Evolutionary conservation across 345 rosid genomes (phyloP), one percentile per base, ranked within the genome.

Genomic region (Lepidium sativum): DNA sequence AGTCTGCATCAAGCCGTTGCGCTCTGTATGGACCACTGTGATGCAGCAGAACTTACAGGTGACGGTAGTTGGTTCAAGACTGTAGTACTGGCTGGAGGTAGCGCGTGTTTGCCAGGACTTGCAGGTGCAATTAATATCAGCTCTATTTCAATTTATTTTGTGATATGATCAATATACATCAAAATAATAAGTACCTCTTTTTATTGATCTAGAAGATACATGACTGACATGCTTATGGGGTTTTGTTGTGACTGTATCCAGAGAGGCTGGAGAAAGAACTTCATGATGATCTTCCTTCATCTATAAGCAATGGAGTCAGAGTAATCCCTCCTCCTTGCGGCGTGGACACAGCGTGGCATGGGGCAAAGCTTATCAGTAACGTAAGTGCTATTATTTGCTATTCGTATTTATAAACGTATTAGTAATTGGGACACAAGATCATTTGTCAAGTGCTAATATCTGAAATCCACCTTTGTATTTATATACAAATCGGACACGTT

Each of bases 11-110:
- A 92, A 73, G 98, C 94, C 10, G 84, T 92, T 43, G 81, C 90
- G 47, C 97, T 86, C 25, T 89, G 98, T 78, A 92, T 92, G 86
- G 96, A 92, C 59, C 97, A 92, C 75, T 89, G 97, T 68, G 81
- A 84, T 67, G 76, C 76, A 42, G 87, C 94, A 0, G 88, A 82
- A 63, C 78, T 92, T 44, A 42, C 79, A 50, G 78, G 75, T 35
- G 92, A 89, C 33, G 83, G 80, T 77, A 53, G 83, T 75, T 89
- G 98, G 98, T 92, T 80, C 83, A 92, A 89, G 81, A 89, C 96
- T 18, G 81, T 92, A 63, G 86, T 89, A 68, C 64, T 92, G 73
- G 68, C 90, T 1, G 97, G 97, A 41, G 97, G 97, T 50, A 78
- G 83, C 39, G 90, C 90, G 2, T 84, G 94, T 78, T 80, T 92